phyloP scores from a whole-genome alignment of 257 asterid genomes.

The Solanum tarijense region DNA sequence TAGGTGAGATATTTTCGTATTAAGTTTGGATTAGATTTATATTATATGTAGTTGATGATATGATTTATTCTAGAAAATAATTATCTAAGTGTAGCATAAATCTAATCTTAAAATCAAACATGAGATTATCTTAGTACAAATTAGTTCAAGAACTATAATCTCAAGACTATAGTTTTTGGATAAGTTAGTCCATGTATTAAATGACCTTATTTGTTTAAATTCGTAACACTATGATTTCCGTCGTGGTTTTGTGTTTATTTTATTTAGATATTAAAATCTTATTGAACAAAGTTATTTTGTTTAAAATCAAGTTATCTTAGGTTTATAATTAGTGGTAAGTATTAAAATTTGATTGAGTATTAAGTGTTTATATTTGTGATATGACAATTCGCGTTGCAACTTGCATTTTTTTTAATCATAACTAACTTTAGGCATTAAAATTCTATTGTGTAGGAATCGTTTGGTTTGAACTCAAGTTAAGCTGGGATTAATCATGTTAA shows the following conservation, averaged over 20 bases:
- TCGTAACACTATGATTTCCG: neutral
- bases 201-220: neutral
- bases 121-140: neutral
- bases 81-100: neutral
- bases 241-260: neutral
- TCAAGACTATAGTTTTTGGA: neutral
- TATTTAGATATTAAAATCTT: neutral
- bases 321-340: neutral
- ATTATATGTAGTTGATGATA: neutral
- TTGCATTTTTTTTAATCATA: neutral
- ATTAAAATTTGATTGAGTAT: neutral
- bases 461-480: neutral
- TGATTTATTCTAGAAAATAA: neutral
- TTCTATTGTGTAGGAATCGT: neutral
- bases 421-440: neutral
- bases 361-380: neutral
- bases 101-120: neutral
- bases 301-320: neutral
- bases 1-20: neutral
- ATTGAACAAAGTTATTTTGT: neutral
- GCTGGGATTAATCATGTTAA: neutral
- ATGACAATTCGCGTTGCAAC: rapidly evolving
- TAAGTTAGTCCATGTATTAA: neutral
- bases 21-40: neutral
- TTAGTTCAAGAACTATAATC: neutral